Conservation (phyloP, 2,329 filamentous ascomycete species). For the Dothiorella sarmentorum region DNA sequence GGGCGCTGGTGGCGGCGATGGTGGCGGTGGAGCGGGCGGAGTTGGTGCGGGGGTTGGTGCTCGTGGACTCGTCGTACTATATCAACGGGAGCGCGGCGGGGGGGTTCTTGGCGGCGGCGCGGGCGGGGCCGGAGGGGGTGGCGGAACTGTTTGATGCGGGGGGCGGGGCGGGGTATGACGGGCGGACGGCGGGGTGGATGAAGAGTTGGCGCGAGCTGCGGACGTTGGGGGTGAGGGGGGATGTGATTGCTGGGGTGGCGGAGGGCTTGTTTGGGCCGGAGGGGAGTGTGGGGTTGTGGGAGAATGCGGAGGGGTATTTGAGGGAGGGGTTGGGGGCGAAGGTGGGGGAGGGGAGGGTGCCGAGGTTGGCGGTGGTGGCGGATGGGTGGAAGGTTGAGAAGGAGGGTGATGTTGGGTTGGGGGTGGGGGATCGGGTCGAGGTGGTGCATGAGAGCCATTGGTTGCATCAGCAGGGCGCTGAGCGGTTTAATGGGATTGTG, state of each 20-base stretch:
- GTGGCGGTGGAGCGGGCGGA: background rate
- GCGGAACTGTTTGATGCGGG: background rate
- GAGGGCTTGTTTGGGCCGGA: background rate
- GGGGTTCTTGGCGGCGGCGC: background rate
- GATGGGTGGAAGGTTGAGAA: background rate
- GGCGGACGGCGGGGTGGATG: background rate
- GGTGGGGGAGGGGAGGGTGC: background rate
- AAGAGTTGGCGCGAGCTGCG: background rate
- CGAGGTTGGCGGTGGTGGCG: background rate
- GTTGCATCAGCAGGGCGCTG: background rate
- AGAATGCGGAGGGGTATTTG: background rate
- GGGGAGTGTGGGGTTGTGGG: background rate
- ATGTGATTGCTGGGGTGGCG: background rate
- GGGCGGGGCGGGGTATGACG: background rate
- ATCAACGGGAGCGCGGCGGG: background rate
- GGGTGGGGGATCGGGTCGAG: background rate
- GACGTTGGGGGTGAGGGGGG: background rate
- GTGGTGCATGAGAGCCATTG: background rate
- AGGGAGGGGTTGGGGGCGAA: background rate
- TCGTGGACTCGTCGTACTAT: background rate
- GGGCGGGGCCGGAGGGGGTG: background rate
- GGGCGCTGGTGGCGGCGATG: background rate
- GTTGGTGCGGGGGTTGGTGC: background rate
- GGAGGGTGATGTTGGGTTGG: background rate
- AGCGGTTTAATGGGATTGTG: background rate